Percentiles rank a stretch among this genome's conserved stretches.
Evolutionary conservation across 441 rosid species (phyloP).

Genomic region (Adansonia madagascariensis): DNA sequence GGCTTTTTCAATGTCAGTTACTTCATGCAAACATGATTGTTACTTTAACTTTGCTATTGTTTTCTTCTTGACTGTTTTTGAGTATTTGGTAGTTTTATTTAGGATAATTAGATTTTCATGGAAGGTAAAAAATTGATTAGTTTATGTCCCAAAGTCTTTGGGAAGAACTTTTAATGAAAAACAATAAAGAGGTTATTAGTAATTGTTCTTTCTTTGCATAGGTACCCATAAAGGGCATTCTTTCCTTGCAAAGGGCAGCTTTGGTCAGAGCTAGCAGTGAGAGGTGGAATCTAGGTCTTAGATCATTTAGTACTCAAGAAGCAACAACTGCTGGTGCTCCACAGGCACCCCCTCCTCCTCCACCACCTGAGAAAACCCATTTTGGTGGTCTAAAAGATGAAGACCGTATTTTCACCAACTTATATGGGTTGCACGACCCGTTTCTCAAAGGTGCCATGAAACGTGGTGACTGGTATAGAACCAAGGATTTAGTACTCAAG

Average conservation of each 20-base stretch:
- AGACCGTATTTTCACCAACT: slow-evolving; percentile 93
- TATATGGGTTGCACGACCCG: slow-evolving; percentile 88
- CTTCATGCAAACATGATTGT: not conserved
- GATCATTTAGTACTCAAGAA: slow-evolving; percentile 79
- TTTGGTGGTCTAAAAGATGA: slow-evolving; percentile 96
- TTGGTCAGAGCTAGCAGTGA: slow-evolving; percentile 49
- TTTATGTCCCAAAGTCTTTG: not conserved
- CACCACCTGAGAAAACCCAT: slow-evolving; percentile 97
- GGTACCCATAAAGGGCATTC: slow-evolving; percentile 86
- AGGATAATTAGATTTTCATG: too few species aligned
- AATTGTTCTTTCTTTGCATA: slow-evolving; percentile 29
- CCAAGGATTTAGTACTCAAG: slow-evolving; percentile 95
- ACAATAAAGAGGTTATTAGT: slow-evolving; percentile 6
- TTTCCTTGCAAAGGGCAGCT: slow-evolving; percentile 64
- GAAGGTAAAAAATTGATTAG: not conserved
- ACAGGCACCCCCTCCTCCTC: slow-evolving; percentile 78
- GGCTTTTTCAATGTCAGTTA: not conserved
- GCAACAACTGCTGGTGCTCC: slow-evolving; percentile 62
- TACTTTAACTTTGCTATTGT: slow-evolving; percentile 1
- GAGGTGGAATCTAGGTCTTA: slow-evolving; percentile 52
- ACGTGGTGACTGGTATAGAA: slow-evolving; percentile 83
- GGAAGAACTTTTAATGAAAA: not conserved
- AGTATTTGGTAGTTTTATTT: too few species aligned
- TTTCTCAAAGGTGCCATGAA: slow-evolving; percentile 97
- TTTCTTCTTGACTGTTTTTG: not conserved